Evolutionary conservation across 2,329 filamentous ascomycete species (phyloP), one percentile per base, ranked within the genome.

Genomic region (Metarhizium album): DNA sequence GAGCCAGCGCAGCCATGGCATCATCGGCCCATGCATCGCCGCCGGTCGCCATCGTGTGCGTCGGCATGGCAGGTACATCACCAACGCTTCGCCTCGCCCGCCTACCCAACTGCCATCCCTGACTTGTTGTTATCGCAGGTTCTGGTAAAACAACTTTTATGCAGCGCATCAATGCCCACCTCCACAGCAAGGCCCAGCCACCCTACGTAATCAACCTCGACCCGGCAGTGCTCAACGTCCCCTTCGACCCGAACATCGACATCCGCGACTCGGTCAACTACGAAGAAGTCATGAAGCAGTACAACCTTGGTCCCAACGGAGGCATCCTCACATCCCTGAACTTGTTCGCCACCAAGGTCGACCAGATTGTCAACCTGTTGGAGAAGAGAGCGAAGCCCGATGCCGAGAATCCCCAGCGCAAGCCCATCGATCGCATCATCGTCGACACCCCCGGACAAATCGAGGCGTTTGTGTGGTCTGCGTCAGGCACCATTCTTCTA

Each of bases 141-240:
- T 95, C 90, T 16, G 93, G 93, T 62, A 98, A 98, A 75, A 98
- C 93, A n/a, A 98, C 94, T 0, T 98, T 98, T 65, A 97, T 98
- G 91, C 91, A 97, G 67, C 83, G 93, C 62, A 93, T 98, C 62
- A 96, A 96, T 67, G 86, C 91, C 1, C 80, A 98, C 65, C 83
- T 98, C 3, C 91, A 97, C 65, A 79, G 79, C 4, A 79, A 90
- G 62, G 81, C 84, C 52, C 79, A 84, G 18, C 83, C 89, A 1
- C 93, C 94, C 4, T 98, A 98, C 67, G 90, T 97, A 53, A 83
- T 98, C 65, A 98, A 98, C 69, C 85, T 98, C 55, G 93, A 98
- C 65, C 93, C 93, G 1, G 93, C 94, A 40, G 93, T 98, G 8
- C 80, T 90, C 62, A 88, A 85, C 58, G 87, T 96, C 6, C 93